phyloP scores from a whole-genome alignment of 495 filamentous ascomycete genomes.

The Trichoderma asperelloides region DNA sequence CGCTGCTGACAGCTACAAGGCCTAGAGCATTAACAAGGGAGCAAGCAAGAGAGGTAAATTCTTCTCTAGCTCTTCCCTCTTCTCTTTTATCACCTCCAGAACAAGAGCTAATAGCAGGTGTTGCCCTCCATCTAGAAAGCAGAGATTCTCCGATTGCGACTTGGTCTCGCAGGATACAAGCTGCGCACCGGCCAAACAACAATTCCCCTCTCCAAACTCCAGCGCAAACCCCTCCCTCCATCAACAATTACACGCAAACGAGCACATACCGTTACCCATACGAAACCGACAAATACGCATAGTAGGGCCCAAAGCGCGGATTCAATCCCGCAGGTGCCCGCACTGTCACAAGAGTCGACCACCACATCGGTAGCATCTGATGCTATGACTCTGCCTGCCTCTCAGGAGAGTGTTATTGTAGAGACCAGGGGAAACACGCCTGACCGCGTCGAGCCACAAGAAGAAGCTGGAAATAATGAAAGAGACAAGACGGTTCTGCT shows the following conservation, averaged over 20 bases:
- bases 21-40: conserved; percentile 27
- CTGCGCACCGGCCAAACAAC: conserved; percentile 42
- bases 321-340: background rate
- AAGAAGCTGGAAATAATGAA: background rate
- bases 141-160: conserved; percentile 39
- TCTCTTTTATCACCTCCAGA: background rate
- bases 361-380: background rate
- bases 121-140: conserved; percentile 28
- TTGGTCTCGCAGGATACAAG: conserved; percentile 45
- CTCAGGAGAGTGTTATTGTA: background rate
- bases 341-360: background rate
- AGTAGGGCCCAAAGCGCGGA: background rate
- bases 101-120: background rate
- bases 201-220: conserved; percentile 36
- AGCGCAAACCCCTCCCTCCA: conserved; percentile 20
- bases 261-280: background rate
- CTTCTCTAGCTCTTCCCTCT: background rate
- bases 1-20: background rate
- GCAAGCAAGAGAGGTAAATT: conserved; percentile 32
- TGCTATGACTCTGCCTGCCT: background rate
- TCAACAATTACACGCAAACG: background rate
- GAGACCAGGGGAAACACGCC: background rate
- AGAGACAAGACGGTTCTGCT: background rate
- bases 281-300: background rate
- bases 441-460: background rate